phyloP scores from a whole-genome alignment of 805 yeast genomes.

The Kuraishia borneana region DNA sequence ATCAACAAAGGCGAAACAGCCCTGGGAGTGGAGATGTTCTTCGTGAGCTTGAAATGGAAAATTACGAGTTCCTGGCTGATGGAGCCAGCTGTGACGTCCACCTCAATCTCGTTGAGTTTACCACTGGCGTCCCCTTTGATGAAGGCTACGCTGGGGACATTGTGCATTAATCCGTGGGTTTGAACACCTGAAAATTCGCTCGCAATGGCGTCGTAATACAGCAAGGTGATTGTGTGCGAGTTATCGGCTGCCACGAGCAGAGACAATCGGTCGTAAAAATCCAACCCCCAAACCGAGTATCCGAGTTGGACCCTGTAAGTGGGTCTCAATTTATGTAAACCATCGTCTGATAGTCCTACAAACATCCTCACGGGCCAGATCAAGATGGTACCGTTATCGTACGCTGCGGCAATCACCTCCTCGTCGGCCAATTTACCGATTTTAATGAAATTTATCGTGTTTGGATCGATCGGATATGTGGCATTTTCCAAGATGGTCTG shows the following conservation, averaged over 20 bases:
- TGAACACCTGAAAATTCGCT: slow-evolving; percentile 13
- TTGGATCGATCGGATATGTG: slow-evolving; percentile 45
- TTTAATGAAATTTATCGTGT: slow-evolving; percentile 41
- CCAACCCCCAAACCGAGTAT: slow-evolving; percentile 56
- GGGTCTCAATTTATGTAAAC: neutral
- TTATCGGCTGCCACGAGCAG: slow-evolving; percentile 44
- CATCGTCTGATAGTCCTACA: slow-evolving; percentile 5
- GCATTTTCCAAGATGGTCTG: neutral
- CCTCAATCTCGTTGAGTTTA: slow-evolving; percentile 2
- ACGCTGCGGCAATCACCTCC: slow-evolving; percentile 35
- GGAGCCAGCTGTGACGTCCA: slow-evolving; percentile 28
- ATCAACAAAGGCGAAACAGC: no score
- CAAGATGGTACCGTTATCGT: slow-evolving; percentile 44
- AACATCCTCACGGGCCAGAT: slow-evolving; percentile 24
- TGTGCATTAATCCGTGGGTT: slow-evolving; percentile 36
- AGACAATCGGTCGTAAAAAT: slow-evolving; percentile 22
- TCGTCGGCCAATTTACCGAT: slow-evolving; percentile 21
- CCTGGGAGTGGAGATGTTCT: slow-evolving; percentile 16
- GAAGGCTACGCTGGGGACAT: slow-evolving; percentile 43
- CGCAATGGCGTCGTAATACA: slow-evolving; percentile 18
- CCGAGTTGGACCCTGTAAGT: slow-evolving; percentile 7
- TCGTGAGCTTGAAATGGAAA: slow-evolving; percentile 21
- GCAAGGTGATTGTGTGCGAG: slow-evolving; percentile 30
- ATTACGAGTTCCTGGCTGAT: slow-evolving; percentile 30
- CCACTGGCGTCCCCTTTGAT: slow-evolving; percentile 10